These are phyloP conservation scores for Aspergillus baeticus DNA, from an alignment of 495 filamentous ascomycete species.

Conservation along the genomic window DNA sequence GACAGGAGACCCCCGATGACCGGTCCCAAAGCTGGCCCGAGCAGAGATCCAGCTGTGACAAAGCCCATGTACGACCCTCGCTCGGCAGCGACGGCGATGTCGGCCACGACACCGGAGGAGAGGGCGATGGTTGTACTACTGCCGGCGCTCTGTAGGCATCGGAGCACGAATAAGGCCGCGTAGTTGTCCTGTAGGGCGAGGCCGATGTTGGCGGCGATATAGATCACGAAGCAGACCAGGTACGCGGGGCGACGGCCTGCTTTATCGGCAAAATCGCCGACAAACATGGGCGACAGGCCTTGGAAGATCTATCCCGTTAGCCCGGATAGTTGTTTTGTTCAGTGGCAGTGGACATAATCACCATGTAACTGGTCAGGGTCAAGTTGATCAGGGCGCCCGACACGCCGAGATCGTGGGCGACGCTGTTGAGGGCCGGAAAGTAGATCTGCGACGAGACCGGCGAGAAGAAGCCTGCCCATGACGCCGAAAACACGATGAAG, in stretches of 20 bases:
- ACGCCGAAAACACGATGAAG: constrained; percentile 26
- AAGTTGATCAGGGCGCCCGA: constrained; percentile 44
- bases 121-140: constrained; percentile 47
- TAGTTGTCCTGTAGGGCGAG: constrained; percentile 48
- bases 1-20: constrained; percentile 65
- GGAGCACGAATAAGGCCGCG: constrained; percentile 47
- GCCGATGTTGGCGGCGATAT: constrained; percentile 47
- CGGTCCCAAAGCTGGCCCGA: constrained; percentile 56
- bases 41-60: constrained; percentile 27
- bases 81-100: constrained; percentile 39
- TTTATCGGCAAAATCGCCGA: constrained; percentile 47
- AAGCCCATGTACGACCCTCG: constrained; percentile 45
- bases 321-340: background rate
- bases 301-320: constrained; percentile 35
- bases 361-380: constrained; percentile 51
- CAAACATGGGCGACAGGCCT: constrained; percentile 49
- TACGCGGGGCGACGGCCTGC: constrained; percentile 49
- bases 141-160: constrained; percentile 49
- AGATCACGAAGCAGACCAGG: constrained; percentile 46
- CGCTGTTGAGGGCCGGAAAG: constrained; percentile 44
- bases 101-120: constrained; percentile 38
- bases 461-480: constrained; percentile 33
- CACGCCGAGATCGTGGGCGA: constrained; percentile 39
- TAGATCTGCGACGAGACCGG: constrained; percentile 50
- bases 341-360: constrained; percentile 16